A percentile compares a stretch with the other conserved stretches of the same genome.
phyloP scores from a whole-genome alignment of 441 rosid species.

The Euphorbia celastroides region DNA sequence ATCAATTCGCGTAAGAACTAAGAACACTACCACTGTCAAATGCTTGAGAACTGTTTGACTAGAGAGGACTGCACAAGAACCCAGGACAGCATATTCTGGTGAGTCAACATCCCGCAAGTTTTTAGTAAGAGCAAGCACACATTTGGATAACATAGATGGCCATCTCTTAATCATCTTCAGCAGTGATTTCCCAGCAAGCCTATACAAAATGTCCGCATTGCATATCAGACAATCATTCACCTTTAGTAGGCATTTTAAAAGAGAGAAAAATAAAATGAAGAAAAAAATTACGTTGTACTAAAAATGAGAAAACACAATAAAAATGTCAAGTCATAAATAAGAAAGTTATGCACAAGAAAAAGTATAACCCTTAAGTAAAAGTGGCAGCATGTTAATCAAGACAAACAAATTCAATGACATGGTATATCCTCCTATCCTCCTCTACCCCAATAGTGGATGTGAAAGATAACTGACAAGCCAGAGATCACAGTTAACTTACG shows the following conservation, averaged over 20 bases:
- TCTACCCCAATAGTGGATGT: neutral
- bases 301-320: neutral
- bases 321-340: neutral
- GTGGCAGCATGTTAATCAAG: neutral
- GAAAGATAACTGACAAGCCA: neutral
- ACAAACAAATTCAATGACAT: neutral
- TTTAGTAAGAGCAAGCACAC: conserved; percentile 67
- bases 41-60: conserved; percentile 92
- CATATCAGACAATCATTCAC: conserved; percentile 15
- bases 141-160: conserved; percentile 89
- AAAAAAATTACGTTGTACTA: neutral
- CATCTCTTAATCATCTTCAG: conserved; percentile 94
- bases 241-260: neutral
- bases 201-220: conserved; percentile 38
- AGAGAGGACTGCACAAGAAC: conserved; percentile 94
- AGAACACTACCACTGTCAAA: conserved; percentile 71
- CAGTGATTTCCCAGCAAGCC: conserved; percentile 96
- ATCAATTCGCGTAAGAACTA: conserved; percentile 24
- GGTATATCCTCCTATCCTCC: neutral
- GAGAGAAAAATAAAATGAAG: neutral
- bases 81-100: conserved; percentile 79
- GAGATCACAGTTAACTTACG: conserved; percentile 47
- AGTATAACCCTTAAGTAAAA: neutral
- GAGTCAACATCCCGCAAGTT: conserved; percentile 61
- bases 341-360: neutral